These are phyloP conservation scores for Penicillium canariense DNA, from an alignment of 495 filamentous ascomycete species.

Conservation along the genomic window DNA sequence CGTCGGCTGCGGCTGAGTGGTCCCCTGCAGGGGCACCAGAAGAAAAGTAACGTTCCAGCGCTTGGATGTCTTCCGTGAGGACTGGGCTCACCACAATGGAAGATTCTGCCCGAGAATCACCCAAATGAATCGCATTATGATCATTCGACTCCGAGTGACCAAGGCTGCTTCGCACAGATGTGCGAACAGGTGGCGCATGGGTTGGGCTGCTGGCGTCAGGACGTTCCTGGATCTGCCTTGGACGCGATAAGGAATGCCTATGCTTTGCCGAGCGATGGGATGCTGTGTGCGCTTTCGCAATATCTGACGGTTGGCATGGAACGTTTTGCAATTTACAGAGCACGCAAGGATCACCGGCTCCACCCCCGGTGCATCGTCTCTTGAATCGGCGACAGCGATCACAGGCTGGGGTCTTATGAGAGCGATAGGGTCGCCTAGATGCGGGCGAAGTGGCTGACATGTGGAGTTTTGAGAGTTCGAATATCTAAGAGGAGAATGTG, in stretches of 20 bases:
- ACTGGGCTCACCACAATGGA: not conserved
- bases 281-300: not conserved
- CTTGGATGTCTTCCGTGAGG: not conserved
- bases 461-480: too few species aligned
- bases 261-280: not conserved
- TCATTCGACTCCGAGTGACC: not conserved
- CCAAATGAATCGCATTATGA: conserved; percentile 1
- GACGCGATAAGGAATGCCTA: not conserved
- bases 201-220: not conserved
- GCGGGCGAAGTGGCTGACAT: not conserved
- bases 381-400: conserved; percentile 3
- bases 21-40: not conserved
- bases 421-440: not conserved
- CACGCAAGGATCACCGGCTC: not conserved
- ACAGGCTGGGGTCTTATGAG: conserved; percentile 2
- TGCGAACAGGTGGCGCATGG: not conserved
- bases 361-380: not conserved
- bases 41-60: conserved; percentile 2
- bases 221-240: not conserved
- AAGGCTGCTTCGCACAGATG: not conserved
- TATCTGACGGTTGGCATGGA: not conserved
- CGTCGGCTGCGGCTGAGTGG: not conserved
- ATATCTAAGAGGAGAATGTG: too few species aligned
- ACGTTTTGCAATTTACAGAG: conserved; percentile 3
- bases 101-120: not conserved